These are phyloP conservation scores for Zygoascus hellenicus DNA, from an alignment of 1,139 yeast species.

Conservation along the genomic window DNA sequence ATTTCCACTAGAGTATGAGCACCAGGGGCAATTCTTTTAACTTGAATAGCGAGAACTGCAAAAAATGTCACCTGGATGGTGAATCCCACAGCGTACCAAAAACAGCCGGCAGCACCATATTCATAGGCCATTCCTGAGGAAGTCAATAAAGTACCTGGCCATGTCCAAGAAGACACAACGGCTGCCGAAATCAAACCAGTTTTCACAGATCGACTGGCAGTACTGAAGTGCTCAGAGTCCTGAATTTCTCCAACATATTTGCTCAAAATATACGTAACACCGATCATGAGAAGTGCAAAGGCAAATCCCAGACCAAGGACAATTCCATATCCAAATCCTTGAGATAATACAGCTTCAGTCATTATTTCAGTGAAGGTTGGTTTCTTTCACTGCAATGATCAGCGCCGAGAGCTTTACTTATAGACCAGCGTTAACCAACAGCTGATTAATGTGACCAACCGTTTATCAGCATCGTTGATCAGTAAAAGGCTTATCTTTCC, in stretches of 20 bases:
- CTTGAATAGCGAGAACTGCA: slow-evolving; percentile 64
- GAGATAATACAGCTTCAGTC: slow-evolving; percentile 36
- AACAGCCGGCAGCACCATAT: slow-evolving; percentile 70
- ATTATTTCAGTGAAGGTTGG: slow-evolving; percentile 2
- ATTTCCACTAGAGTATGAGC: slow-evolving; percentile 72
- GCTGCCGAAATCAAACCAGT: slow-evolving; percentile 78
- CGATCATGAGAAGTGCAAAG: slow-evolving; percentile 71
- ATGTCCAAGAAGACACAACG: slow-evolving; percentile 86
- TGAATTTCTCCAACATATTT: slow-evolving; percentile 76
- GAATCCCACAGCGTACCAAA: slow-evolving; percentile 70
- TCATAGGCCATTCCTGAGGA: slow-evolving; percentile 68
- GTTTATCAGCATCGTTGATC: neutral
- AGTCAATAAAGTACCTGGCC: slow-evolving; percentile 81
- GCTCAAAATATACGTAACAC: slow-evolving; percentile 60
- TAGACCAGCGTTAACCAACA: neutral
- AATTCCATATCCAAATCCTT: slow-evolving; percentile 80
- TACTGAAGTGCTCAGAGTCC: slow-evolving; percentile 84
- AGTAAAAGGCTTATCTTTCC: neutral
- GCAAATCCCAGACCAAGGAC: slow-evolving; percentile 81
- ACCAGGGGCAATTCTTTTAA: slow-evolving; percentile 26
- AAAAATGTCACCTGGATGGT: slow-evolving; percentile 60
- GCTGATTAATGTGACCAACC: neutral
- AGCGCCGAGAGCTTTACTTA: neutral
- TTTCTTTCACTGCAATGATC: neutral
- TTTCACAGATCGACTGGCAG: slow-evolving; percentile 79